Evolutionary conservation across 495 filamentous ascomycete genomes (phyloP), one percentile per base, ranked within the genome.

Genomic region (Neurospora cerealis): DNA sequence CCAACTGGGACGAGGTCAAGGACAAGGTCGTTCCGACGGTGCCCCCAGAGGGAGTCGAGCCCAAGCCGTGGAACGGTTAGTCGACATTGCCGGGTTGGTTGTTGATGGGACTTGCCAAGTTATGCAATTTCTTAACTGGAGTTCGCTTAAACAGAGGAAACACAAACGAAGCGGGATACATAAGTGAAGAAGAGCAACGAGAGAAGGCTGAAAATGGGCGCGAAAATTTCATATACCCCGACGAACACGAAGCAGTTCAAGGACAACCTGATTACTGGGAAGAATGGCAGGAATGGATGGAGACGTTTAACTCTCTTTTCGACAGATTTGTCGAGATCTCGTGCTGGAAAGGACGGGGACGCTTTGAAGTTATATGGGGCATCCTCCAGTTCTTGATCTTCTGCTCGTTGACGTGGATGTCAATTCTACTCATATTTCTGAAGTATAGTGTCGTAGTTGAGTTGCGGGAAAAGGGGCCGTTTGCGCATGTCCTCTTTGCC

Each of bases 1-100:
- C 96, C 1, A 93, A 95, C 75, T 99, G 96, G 96, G 81, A 82
- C 2, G 94, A 98, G 75, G 96, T 97, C 54, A 87, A 89, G 21
- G 89, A 86, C 73, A 88, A 88, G 39, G 91, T 84, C 46, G 91
- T 97, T 72, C 88, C 92, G 82, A 90, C 90, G 8, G 83, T 85
- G 32, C 92, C 94, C 36, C 92, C 95, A 1, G 91, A 94, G 71
- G 93, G 93, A 4, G 89, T 93, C 80, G 87, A 89, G 80, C 89
- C 89, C 19, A 94, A 91, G 85, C 89, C 90, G 81, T 92, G 89
- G 89, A 76, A 81, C 28, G 69, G 37, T 13, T 74, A 41, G 44
- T 46, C 4, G 38, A n/a, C 21, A 17, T 19, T 66, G 5, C 54
- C 24, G 28, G 28, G 28, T 66, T 34, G 54, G 28, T 66, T 66